phyloP scores from a whole-genome alignment of 805 yeast genomes.

The Teunomyces lycoperdinae region DNA sequence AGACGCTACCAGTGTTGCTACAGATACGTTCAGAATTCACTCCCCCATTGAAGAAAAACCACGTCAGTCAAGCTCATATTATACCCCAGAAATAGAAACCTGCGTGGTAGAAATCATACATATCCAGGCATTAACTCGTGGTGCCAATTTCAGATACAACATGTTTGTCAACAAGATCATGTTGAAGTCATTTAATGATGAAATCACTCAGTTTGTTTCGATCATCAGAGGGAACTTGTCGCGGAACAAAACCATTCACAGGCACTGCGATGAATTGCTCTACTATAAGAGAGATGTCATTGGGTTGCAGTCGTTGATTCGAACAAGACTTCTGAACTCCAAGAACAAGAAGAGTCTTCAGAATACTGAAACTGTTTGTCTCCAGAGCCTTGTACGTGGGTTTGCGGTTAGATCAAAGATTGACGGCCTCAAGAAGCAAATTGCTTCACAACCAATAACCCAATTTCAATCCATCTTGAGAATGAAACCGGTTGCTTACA shows the following conservation, averaged over 20 bases:
- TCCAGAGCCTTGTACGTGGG: constrained; percentile 49
- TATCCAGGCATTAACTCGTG: constrained; percentile 70
- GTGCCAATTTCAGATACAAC: constrained; percentile 61
- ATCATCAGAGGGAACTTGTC: constrained; percentile 48
- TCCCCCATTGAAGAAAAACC: neutral
- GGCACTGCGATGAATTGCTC: constrained; percentile 33
- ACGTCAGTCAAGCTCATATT: neutral
- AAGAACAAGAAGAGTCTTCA: constrained; percentile 7
- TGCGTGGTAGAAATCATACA: neutral
- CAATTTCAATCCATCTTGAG: constrained; percentile 40
- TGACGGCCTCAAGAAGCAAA: constrained; percentile 7
- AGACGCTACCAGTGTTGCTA: neutral
- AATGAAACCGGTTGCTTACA: constrained; percentile 18
- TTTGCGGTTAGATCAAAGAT: constrained; percentile 21
- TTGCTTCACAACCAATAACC: constrained; percentile 12
- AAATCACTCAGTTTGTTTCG: constrained; percentile 48
- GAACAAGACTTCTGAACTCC: constrained; percentile 21
- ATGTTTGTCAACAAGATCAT: constrained; percentile 63
- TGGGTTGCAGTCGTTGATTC: constrained; percentile 38
- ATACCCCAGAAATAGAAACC: neutral
- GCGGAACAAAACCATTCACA: constrained; percentile 29
- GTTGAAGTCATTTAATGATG: constrained; percentile 54
- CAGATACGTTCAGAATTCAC: constrained; percentile 4
- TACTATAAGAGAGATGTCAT: constrained; percentile 30
- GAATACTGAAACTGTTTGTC: constrained; percentile 14